phyloP scores from a whole-genome alignment of 345 rosid species.

The Abelmoschus esculentus region DNA sequence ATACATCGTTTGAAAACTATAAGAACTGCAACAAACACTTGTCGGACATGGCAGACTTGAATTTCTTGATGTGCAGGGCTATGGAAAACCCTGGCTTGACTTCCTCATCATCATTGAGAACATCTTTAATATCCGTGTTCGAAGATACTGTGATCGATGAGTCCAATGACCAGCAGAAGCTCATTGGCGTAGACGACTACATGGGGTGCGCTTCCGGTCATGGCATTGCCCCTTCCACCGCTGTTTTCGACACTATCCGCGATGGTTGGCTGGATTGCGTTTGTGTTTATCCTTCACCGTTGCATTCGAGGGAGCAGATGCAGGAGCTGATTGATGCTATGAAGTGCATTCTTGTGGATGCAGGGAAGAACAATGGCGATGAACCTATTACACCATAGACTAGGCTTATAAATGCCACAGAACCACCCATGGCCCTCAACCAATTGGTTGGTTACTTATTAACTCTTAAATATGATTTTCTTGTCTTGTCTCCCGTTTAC shows the following conservation, averaged over 20 bases:
- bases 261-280: constrained; percentile 56
- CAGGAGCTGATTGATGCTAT: constrained; percentile 35
- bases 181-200: constrained; percentile 36
- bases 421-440: neutral
- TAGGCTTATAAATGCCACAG: neutral
- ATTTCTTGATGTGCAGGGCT: constrained; percentile 47
- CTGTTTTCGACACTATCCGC: constrained; percentile 53
- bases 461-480: neutral
- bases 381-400: neutral
- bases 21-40: constrained; percentile 36
- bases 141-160: constrained; percentile 34
- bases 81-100: constrained; percentile 45
- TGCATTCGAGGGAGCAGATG: constrained; percentile 82
- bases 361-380: neutral
- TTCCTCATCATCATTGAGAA: constrained; percentile 31
- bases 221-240: constrained; percentile 63
- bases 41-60: constrained; percentile 47
- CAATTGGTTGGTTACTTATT: neutral
- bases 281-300: constrained; percentile 62
- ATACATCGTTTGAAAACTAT: constrained; percentile 20
- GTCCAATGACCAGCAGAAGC: constrained; percentile 13
- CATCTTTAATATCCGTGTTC: constrained; percentile 38
- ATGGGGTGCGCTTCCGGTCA: constrained; percentile 63
- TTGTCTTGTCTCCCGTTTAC: neutral
- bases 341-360: constrained; percentile 42